phyloP scores from a whole-genome alignment of 768 basidiomycete genomes.

The Tricholoma sp. region DNA sequence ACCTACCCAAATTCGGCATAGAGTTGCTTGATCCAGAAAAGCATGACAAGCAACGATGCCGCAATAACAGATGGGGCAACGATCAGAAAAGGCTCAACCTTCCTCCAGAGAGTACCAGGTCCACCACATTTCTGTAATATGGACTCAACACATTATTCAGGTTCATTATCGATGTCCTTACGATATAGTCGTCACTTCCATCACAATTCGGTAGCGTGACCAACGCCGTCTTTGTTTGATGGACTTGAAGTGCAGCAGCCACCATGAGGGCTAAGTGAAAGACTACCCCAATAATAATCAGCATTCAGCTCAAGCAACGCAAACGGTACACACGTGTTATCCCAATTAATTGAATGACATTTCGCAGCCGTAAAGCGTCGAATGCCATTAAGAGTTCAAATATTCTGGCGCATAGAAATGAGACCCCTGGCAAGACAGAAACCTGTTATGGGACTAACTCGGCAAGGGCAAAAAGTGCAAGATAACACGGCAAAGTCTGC shows the following conservation, averaged over 20 bases:
- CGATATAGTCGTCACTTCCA: constrained; percentile 28
- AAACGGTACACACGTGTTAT: constrained; percentile 48
- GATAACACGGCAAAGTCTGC: constrained; percentile 79
- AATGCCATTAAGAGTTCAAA: constrained; percentile 79
- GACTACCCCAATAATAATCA: constrained; percentile 31
- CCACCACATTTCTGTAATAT: constrained; percentile 40
- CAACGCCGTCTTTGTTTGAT: constrained; percentile 65
- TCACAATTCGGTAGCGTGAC: constrained; percentile 33
- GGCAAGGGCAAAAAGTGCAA: constrained; percentile 77
- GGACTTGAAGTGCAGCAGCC: constrained; percentile 71
- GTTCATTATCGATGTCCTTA: constrained; percentile 23
- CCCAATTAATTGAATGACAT: constrained; percentile 73
- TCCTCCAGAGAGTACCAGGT: constrained; percentile 50
- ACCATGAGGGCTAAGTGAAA: constrained; percentile 75
- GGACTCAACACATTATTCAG: not conserved
- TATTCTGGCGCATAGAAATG: constrained; percentile 37
- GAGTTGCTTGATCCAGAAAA: constrained; percentile 65
- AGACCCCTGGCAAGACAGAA: not conserved
- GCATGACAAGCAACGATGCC: constrained; percentile 57
- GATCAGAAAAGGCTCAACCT: constrained; percentile 63
- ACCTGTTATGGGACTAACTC: constrained; percentile 44
- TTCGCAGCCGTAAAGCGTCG: constrained; percentile 77
- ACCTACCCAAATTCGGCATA: constrained; percentile 78
- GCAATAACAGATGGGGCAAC: constrained; percentile 67
- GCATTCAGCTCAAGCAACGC: not conserved